Base-by-base conservation (phyloP, 495 filamentous ascomycete species). In the Talaromyces nanjingensis region DNA sequence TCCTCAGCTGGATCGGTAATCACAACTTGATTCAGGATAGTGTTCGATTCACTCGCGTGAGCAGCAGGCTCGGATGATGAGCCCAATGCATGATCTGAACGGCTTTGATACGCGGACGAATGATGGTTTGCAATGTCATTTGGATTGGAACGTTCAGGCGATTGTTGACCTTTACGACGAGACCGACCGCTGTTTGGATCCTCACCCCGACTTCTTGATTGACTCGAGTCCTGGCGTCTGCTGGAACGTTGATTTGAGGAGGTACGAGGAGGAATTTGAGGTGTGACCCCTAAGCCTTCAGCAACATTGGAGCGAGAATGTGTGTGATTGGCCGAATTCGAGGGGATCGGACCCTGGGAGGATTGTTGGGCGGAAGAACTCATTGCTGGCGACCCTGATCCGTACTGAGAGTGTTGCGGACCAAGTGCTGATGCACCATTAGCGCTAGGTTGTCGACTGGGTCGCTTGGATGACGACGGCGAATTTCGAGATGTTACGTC, bases 1-100 rank as follows among this genome's bases (percentile, higher is more conserved):
- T 96, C 91, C 27, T 90, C 87, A 64, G 86, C 82, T 20, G 91
- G 90, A 67, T 96, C 91, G 58, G 88, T 89, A 60, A 93, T 83
- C 65, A 92, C 73, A 14, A 94, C 83, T 45, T 89, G 84, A 69
- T 91, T 90, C 65, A 96, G 86, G 22, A 96, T 85, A 6, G 77
- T 64, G 60, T 73, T 81, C 3, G 75, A 72, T 68, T 81, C 78
- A 54, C 74, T 77, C 58, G 70, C 66, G 59, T 77, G 65, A 12
- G 69, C 65, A 52, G 70, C 70, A 57, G 67, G 67, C 12, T 63
- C 70, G 7, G 70, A 61, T 16, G 66, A 53, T 31, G 70, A 65
- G 27, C 74, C 77, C 66, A 73, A 67, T 33, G 56, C 57, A 34
- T 63, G 62, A 7, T 77, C 68, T 14, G 69, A 63, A 53, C 66